Evolutionary conservation across 2,329 filamentous ascomycete species (phyloP).

Genomic region (Dothideomycetes sp.): DNA sequence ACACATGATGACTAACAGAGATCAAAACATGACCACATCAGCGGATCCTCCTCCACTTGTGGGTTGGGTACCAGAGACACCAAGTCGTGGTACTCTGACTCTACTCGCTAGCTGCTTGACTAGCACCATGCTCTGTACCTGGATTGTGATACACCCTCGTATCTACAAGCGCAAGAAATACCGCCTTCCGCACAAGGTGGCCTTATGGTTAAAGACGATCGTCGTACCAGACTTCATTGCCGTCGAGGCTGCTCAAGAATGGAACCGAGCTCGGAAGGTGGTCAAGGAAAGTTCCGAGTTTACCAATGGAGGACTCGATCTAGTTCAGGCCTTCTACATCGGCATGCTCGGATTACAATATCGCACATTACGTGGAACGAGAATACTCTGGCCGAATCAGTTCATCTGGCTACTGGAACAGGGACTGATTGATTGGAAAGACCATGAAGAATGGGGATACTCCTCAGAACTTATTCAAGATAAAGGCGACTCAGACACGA

Average conservation of each 20-base stretch:
- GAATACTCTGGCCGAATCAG: slow-evolving; percentile 28
- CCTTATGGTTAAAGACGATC: slow-evolving; percentile 25
- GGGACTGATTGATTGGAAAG: slow-evolving; percentile 23
- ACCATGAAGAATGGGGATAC: slow-evolving; percentile 23
- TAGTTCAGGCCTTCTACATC: slow-evolving; percentile 28
- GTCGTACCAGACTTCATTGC: slow-evolving; percentile 29
- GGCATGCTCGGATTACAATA: slow-evolving; percentile 29
- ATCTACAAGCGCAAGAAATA: slow-evolving; percentile 20
- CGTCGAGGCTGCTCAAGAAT: slow-evolving; percentile 29
- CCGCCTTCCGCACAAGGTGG: slow-evolving; percentile 22
- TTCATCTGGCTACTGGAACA: slow-evolving; percentile 25
- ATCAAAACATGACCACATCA: background rate
- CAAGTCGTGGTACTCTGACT: slow-evolving; percentile 26
- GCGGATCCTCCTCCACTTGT: slow-evolving; percentile 13
- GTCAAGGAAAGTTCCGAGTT: slow-evolving; percentile 20
- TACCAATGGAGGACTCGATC: slow-evolving; percentile 21
- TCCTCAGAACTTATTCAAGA: slow-evolving; percentile 23
- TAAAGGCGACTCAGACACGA: slow-evolving; percentile 27
- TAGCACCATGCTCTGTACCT: slow-evolving; percentile 30
- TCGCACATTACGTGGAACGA: slow-evolving; percentile 19
- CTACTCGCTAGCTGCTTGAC: slow-evolving; percentile 25
- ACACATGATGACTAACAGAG: too few species aligned
- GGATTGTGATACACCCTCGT: slow-evolving; percentile 29
- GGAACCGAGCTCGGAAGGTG: slow-evolving; percentile 25
- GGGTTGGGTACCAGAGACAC: slow-evolving; percentile 25